Conservation (phyloP, 495 filamentous ascomycete species). For the Tuber indicum region DNA sequence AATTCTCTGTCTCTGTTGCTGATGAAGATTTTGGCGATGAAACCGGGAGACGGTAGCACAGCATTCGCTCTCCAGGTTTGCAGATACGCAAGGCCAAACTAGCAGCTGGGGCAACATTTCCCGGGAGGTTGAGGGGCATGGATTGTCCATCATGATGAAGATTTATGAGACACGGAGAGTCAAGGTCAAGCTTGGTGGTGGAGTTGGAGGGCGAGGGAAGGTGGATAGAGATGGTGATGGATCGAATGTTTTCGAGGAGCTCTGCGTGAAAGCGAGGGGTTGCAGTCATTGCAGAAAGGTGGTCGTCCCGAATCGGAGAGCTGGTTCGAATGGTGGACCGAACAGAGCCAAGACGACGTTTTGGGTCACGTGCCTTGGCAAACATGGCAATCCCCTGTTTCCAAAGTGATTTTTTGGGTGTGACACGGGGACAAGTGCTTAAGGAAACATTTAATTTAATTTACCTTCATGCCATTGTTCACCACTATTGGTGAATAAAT, state of each 20-base stretch:
- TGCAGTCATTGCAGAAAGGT: conserved; percentile 8
- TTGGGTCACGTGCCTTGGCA: neutral
- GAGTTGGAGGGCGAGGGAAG: conserved; percentile 50
- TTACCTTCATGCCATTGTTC: neutral
- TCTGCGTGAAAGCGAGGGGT: conserved; percentile 68
- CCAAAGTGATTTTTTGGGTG: neutral
- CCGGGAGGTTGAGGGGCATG: conserved; percentile 61
- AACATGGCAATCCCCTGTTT: neutral
- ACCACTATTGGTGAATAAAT: too few species aligned
- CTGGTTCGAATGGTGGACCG: neutral
- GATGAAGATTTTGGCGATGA: conserved; percentile 28
- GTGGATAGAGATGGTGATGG: conserved; percentile 67
- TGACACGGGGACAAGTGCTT: too few species aligned
- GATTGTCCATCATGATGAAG: conserved; percentile 52
- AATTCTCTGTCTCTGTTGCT: conserved; percentile 27
- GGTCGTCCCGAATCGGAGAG: neutral
- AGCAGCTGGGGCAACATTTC: conserved; percentile 46
- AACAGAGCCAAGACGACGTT: neutral
- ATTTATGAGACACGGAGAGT: conserved; percentile 48
- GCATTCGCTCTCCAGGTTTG: conserved; percentile 44
- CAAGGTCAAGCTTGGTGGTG: conserved; percentile 49
- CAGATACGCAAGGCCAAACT: conserved; percentile 43
- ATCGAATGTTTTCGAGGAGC: conserved; percentile 76
- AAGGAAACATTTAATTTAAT: too few species aligned
- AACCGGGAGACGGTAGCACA: conserved; percentile 68